Evolutionary conservation across 2,329 filamentous ascomycete genomes (phyloP).

Genomic region (Zymoseptoria crescenta): DNA sequence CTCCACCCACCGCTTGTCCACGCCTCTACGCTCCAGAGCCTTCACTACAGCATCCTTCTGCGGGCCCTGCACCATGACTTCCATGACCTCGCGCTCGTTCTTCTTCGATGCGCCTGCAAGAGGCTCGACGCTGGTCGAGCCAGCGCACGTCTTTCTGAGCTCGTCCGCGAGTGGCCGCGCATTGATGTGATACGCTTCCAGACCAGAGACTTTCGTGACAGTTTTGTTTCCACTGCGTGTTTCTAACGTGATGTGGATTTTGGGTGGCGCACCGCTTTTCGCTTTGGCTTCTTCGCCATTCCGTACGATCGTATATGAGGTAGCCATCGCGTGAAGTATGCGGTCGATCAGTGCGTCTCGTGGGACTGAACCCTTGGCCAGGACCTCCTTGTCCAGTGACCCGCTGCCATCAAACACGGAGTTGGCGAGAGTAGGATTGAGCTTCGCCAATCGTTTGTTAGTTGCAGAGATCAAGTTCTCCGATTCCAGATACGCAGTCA

Average conservation of each 20-base stretch:
- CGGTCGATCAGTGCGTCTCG: conserved; percentile 55
- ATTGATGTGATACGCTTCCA: conserved; percentile 55
- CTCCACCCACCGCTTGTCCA: conserved; percentile 53
- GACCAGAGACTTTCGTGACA: conserved; percentile 53
- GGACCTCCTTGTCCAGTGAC: conserved; percentile 47
- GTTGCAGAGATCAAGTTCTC: conserved; percentile 49
- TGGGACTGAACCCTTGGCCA: conserved; percentile 50
- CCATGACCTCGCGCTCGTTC: conserved; percentile 55
- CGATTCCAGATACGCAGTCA: conserved; percentile 52
- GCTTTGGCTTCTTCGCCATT: conserved; percentile 46
- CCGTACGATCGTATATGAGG: conserved; percentile 51
- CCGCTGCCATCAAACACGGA: conserved; percentile 50
- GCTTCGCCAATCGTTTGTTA: conserved; percentile 54
- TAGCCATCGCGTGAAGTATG: conserved; percentile 47
- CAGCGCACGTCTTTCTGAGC: conserved; percentile 58
- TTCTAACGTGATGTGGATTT: conserved; percentile 53
- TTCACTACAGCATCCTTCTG: conserved; percentile 55
- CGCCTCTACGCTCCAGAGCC: conserved; percentile 51
- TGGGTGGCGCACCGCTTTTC: conserved; percentile 53
- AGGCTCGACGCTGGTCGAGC: conserved; percentile 57
- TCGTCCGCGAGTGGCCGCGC: conserved; percentile 56
- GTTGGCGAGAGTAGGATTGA: conserved; percentile 57
- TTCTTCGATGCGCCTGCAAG: conserved; percentile 53
- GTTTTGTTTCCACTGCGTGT: conserved; percentile 60
- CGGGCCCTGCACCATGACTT: conserved; percentile 60